Conservation (phyloP, 495 filamentous ascomycete species). For the Lasiosphaeris hirsuta region DNA sequence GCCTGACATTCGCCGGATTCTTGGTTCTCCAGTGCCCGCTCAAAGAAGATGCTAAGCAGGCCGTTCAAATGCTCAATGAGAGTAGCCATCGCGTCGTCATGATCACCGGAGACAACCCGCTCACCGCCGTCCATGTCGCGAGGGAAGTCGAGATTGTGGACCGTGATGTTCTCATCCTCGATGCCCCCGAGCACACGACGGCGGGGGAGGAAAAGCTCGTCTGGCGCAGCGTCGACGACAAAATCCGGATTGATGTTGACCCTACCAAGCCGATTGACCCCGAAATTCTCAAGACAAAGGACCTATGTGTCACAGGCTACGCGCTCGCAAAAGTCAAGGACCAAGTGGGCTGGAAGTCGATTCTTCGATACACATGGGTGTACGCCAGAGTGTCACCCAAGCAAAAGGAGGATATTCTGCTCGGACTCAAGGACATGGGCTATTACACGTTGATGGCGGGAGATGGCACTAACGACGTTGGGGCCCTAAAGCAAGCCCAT, state of each 20-base stretch:
- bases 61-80: slow-evolving; percentile 96
- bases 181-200: slow-evolving; percentile 84
- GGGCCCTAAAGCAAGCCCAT: slow-evolving; percentile 96
- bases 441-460: slow-evolving; percentile 99
- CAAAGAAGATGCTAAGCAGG: slow-evolving; percentile 92
- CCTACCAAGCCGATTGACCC: slow-evolving; percentile 75
- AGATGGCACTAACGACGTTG: slow-evolving; percentile 98
- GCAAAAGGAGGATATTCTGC: slow-evolving; percentile 97
- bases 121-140: slow-evolving; percentile 95
- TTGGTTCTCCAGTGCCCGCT: slow-evolving; percentile 91
- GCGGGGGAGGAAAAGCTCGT: slow-evolving; percentile 74
- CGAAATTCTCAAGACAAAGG: slow-evolving; percentile 79
- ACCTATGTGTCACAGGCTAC: slow-evolving; percentile 95
- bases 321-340: slow-evolving; percentile 86
- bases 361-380: slow-evolving; percentile 91
- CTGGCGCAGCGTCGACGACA: slow-evolving; percentile 95
- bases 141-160: slow-evolving; percentile 97
- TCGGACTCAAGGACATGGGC: slow-evolving; percentile 90
- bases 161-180: slow-evolving; percentile 88
- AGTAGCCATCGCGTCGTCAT: slow-evolving; percentile 98
- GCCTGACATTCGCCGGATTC: slow-evolving; percentile 88
- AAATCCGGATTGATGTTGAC: slow-evolving; percentile 80
- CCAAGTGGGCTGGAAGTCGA: slow-evolving; percentile 63
- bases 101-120: slow-evolving; percentile 98
- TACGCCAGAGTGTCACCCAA: slow-evolving; percentile 97